These are phyloP conservation scores for Vigna hirtella DNA, from an alignment of 306 rosid genomes.

Conservation along the genomic window DNA sequence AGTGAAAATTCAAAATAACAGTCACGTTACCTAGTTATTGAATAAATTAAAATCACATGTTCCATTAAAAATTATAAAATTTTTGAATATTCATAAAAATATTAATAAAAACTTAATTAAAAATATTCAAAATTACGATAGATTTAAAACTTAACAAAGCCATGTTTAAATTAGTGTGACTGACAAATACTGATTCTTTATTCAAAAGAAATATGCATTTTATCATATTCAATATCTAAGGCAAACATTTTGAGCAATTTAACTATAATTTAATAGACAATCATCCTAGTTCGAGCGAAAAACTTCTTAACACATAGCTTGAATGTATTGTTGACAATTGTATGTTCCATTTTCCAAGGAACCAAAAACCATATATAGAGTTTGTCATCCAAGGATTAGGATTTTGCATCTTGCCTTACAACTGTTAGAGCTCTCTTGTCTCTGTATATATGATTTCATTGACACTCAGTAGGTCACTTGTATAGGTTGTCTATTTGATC, in stretches of 20 bases:
- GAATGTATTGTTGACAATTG: neutral
- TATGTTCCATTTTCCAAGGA: neutral
- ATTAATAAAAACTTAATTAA: no score
- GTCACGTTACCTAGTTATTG: no score
- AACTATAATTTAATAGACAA: neutral
- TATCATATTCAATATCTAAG: neutral
- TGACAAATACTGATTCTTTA: no score
- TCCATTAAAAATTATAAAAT: no score
- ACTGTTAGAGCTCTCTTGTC: neutral
- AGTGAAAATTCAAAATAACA: no score
- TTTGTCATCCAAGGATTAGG: neutral
- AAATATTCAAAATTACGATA: no score
- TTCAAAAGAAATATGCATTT: neutral
- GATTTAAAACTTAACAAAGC: no score
- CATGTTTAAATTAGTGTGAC: no score
- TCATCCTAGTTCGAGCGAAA: neutral
- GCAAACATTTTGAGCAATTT: neutral
- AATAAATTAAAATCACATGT: no score
- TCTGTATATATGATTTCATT: neutral
- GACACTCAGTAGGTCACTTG: conserved; percentile 45
- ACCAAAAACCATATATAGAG: neutral
- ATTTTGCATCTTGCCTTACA: neutral
- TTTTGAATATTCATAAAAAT: no score
- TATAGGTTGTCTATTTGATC: conserved; percentile 79
- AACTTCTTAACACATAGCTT: neutral